These are phyloP conservation scores for Phytophthora ohioensis DNA, from an alignment of 352 stramenopile species.

Conservation along the genomic window DNA sequence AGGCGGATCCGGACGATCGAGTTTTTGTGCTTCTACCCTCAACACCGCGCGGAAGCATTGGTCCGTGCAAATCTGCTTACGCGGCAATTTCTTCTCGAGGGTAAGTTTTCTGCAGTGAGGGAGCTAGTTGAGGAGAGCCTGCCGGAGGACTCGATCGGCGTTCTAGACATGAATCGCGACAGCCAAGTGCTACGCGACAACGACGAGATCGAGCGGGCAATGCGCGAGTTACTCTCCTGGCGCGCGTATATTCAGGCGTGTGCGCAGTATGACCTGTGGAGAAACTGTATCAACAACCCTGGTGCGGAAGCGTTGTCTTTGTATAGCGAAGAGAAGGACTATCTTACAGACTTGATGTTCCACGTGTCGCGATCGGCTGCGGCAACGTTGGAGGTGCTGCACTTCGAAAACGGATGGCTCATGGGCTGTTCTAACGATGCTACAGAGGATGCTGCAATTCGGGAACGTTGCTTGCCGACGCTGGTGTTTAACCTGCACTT, in stretches of 20 bases:
- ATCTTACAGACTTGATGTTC: conserved; percentile 80
- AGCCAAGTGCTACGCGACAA: conserved; percentile 50
- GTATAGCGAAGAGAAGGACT: conserved; percentile 85
- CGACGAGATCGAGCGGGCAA: conserved; percentile 58
- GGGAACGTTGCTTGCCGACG: conserved; percentile 67
- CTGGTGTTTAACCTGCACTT: conserved; percentile 82
- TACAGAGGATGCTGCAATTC: conserved; percentile 53
- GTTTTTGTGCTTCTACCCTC: conserved; percentile 77
- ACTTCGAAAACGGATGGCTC: conserved; percentile 87
- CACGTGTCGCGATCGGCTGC: conserved; percentile 63
- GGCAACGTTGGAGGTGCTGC: conserved; percentile 71
- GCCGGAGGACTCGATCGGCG: conserved; percentile 73
- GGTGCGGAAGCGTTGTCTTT: conserved; percentile 38
- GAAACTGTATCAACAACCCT: conserved; percentile 56
- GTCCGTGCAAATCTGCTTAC: conserved; percentile 65
- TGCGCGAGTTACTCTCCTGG: conserved; percentile 80
- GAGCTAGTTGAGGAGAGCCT: conserved; percentile 67
- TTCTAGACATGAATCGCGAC: conserved; percentile 65
- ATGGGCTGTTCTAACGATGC: conserved; percentile 54
- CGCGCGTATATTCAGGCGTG: conserved; percentile 72
- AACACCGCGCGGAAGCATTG: conserved; percentile 73
- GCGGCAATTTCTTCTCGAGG: conserved; percentile 76
- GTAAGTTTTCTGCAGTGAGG: conserved; percentile 71
- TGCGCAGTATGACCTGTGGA: conserved; percentile 78
- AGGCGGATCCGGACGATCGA: conserved; percentile 74